Percentiles rank a stretch among this genome's conserved stretches.
Evolutionary conservation across 1,284 basidiomycete species (phyloP).

Genomic region (Heliocybe sulcata): DNA sequence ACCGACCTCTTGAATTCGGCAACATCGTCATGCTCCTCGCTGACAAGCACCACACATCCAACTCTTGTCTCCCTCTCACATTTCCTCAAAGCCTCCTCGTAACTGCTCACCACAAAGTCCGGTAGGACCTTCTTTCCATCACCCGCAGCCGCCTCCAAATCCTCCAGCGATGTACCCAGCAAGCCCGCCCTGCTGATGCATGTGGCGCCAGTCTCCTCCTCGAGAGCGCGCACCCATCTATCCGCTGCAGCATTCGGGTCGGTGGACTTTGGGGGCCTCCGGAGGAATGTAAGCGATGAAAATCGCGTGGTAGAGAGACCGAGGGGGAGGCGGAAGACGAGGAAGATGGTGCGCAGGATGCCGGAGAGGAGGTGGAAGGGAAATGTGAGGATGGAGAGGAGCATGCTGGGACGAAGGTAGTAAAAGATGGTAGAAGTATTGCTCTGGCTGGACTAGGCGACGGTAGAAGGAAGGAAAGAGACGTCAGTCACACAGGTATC

Average conservation of each 20-base stretch:
- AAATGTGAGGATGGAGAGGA: slow-evolving; percentile 21
- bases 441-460: slow-evolving; percentile 13
- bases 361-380: slow-evolving; percentile 27
- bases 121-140: slow-evolving; percentile 52
- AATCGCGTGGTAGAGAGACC: slow-evolving; percentile 10
- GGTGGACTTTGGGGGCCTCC: slow-evolving; percentile 24
- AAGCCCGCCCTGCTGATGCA: slow-evolving; percentile 34
- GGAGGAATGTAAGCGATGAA: slow-evolving; percentile 36
- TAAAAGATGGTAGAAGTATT: neutral
- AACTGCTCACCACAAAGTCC: slow-evolving; percentile 77
- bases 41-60: slow-evolving; percentile 80
- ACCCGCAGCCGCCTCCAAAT: slow-evolving; percentile 14
- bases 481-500: too few relatives aligned
- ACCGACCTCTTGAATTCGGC: slow-evolving; percentile 74
- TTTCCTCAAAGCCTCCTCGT: slow-evolving; percentile 69
- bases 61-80: slow-evolving; percentile 72
- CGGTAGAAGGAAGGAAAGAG: too few relatives aligned
- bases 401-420: slow-evolving; percentile 12
- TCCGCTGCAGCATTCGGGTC: slow-evolving; percentile 49
- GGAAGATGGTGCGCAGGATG: slow-evolving; percentile 19
- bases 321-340: slow-evolving; percentile 22
- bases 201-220: slow-evolving; percentile 74
- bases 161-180: slow-evolving; percentile 13
- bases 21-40: slow-evolving; percentile 87
- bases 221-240: slow-evolving; percentile 68